phyloP scores from a whole-genome alignment of 176 grass and related monocot species.

The Typha latifolia region DNA sequence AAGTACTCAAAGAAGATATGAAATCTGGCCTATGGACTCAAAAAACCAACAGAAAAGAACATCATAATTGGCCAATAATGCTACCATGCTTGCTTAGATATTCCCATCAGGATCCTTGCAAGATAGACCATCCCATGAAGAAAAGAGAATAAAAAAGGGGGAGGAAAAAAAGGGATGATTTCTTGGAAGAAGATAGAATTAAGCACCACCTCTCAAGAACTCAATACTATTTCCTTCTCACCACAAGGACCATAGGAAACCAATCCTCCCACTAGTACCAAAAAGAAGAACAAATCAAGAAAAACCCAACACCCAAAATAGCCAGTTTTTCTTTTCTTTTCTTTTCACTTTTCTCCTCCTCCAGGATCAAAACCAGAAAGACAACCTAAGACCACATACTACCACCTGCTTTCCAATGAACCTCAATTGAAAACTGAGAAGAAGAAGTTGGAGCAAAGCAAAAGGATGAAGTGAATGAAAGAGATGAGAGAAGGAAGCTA shows the following conservation, averaged over 20 bases:
- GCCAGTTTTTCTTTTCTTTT: no score
- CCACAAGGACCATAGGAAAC: no score
- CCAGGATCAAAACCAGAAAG: no score
- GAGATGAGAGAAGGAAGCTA: constrained; percentile 21
- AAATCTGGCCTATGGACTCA: not conserved
- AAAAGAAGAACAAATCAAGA: no score
- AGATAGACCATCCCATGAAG: not conserved
- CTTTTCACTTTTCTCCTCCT: no score
- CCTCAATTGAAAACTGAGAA: no score
- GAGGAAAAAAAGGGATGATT: not conserved
- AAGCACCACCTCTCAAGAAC: not conserved
- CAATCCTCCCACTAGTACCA: no score
- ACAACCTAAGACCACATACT: no score
- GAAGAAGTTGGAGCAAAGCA: not conserved
- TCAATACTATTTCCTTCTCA: no score
- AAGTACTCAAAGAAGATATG: no score
- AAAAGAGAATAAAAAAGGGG: not conserved
- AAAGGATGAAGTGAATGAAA: not conserved
- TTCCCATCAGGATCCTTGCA: not conserved
- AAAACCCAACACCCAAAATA: no score
- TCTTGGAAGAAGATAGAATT: constrained; percentile 4
- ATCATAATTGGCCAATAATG: not conserved
- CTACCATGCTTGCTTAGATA: not conserved
- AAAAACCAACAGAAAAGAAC: constrained; percentile 3
- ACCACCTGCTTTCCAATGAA: no score